Evolutionary conservation across 2,329 filamentous ascomycete genomes (phyloP).

Genomic region (Aschersonia sp.): DNA sequence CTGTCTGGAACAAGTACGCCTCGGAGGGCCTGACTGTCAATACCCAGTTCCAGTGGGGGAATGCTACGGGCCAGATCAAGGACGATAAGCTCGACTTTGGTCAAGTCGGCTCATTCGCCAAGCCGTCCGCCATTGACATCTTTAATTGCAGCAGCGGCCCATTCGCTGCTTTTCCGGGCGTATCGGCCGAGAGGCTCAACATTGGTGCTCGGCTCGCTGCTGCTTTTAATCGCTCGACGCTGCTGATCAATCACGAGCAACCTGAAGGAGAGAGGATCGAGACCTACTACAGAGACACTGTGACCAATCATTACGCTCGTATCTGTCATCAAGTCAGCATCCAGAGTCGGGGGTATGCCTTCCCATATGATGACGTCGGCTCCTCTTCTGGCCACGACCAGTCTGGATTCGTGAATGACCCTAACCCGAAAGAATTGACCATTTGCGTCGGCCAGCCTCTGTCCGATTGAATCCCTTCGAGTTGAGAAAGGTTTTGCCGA

Average conservation of each 20-base stretch:
- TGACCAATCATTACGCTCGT: conserved; percentile 54
- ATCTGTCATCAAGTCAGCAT: conserved; percentile 47
- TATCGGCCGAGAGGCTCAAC: conserved; percentile 35
- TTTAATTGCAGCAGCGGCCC: conserved; percentile 41
- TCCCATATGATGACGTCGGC: conserved; percentile 58
- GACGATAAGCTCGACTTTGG: conserved; percentile 24
- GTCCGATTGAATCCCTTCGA: conserved; percentile 1
- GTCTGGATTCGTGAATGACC: conserved; percentile 46
- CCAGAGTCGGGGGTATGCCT: conserved; percentile 51
- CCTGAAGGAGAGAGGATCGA: conserved; percentile 33
- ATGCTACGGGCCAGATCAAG: conserved; percentile 27
- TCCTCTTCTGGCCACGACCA: conserved; percentile 40
- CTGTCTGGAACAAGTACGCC: conserved; percentile 36
- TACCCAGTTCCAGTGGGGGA: conserved; percentile 38
- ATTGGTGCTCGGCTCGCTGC: conserved; percentile 63
- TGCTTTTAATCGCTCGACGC: conserved; percentile 59
- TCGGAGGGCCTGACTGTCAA: conserved; percentile 30
- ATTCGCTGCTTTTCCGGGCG: conserved; percentile 30
- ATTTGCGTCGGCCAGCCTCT: conserved; percentile 36
- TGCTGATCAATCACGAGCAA: conserved; percentile 38
- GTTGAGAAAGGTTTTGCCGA: neutral
- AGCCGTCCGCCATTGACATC: conserved; percentile 33
- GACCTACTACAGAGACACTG: conserved; percentile 35
- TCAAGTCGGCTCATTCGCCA: conserved; percentile 28
- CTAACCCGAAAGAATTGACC: conserved; percentile 37